Base-by-base conservation (phyloP, 306 rosid species). In the Myrica gale region DNA sequence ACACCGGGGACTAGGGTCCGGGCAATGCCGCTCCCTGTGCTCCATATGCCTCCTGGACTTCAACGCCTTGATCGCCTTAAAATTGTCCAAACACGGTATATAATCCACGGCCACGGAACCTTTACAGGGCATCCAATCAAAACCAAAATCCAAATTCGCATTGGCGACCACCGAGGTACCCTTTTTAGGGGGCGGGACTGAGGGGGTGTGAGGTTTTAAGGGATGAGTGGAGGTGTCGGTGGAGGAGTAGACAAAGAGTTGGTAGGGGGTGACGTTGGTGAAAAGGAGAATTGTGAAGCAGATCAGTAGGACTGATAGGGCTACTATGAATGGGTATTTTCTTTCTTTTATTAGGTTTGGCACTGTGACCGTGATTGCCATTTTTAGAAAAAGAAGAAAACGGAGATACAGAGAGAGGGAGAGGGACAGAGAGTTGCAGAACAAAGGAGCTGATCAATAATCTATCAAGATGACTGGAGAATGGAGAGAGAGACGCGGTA, bases 1-100 rank as follows among this genome's bases (percentile, higher is more conserved):
- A 74, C 99, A 95, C 10, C 74, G 67, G 52, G 82, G 84, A 57
- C 71, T 75, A 13, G 84, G 82, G 45, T 50, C 46, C 11, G 97
- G 97, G 75, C 99, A 95, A 76, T 95, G 97, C 67, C 99, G 88
- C 83, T 92, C 96, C 57, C 98, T 89, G 63, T 92, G 98, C 79
- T 95, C 97, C 99, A 92, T 95, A 72, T 92, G 99, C 80, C 82
- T 88, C 80, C 97, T 82, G 5, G 90, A 83, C 65, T 56, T 69
- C 80, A 95, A 82, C 20, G 92, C 93, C 85, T 79, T 90, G 80
- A 92, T 90, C 60, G 88, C 99, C 76, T 61, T 41, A 26, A 23
- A 54, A 47, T 95, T 95, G 83, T 95, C 99, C 84, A 95, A 82
- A 78, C 99, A 95, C 4, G 99, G 99, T 19, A 95, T 92, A 76